Evolutionary conservation across 2,329 filamentous ascomycete genomes (phyloP).

Genomic region (Pochonia chlamydosporia): DNA sequence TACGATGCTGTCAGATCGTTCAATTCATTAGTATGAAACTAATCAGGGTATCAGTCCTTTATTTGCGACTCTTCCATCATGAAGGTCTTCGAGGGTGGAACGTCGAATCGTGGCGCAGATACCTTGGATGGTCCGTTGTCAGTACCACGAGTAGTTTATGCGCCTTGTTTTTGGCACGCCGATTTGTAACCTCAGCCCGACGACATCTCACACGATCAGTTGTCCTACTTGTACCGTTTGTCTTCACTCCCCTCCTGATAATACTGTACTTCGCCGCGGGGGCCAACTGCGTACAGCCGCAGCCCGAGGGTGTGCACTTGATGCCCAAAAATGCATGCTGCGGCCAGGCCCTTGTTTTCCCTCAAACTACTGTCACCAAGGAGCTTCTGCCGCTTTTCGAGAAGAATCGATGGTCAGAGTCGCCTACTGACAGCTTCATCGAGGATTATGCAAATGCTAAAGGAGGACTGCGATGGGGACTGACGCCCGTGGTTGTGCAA

Average conservation of each 20-base stretch:
- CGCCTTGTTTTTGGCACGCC: background rate
- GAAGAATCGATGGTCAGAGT: constrained; percentile 1
- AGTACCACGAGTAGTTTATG: background rate
- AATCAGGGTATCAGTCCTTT: constrained; percentile 7
- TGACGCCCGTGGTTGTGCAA: constrained; percentile 9
- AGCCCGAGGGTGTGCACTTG: constrained; percentile 3
- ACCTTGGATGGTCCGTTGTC: background rate
- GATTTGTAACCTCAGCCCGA: background rate
- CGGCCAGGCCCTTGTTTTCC: constrained; percentile 9
- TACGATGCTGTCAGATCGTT: too few relatives aligned
- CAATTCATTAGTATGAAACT: background rate
- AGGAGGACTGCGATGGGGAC: constrained; percentile 4
- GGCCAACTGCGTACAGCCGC: constrained; percentile 6
- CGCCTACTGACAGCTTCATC: constrained; percentile 9
- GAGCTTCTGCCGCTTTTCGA: constrained; percentile 5
- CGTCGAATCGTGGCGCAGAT: constrained; percentile 6
- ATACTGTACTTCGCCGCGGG: constrained; percentile 9
- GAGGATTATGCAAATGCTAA: constrained; percentile 6
- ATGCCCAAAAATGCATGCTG: constrained; percentile 10
- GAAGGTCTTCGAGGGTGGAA: constrained; percentile 10
- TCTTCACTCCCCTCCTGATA: constrained; percentile 6
- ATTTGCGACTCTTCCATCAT: constrained; percentile 11
- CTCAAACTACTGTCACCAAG: background rate
- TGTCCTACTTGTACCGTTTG: background rate
- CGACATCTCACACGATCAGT: background rate